Evolutionary conservation across 345 rosid species (phyloP).

Genomic region (Eucalyptus pauciflora): DNA sequence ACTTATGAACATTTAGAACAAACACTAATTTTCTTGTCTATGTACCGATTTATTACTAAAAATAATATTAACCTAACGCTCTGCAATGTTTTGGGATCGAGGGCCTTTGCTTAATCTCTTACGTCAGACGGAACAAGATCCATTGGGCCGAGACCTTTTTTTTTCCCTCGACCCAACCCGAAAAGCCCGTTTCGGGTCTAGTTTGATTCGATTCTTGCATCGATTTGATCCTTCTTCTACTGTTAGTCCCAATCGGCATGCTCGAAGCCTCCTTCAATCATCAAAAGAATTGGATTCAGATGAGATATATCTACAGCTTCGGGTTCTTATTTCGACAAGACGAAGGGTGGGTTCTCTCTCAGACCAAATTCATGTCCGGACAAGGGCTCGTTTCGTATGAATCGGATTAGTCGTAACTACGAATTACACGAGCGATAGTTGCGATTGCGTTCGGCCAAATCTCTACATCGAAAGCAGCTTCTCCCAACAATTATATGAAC

Average conservation of each 20-base stretch:
- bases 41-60: too few relatives aligned
- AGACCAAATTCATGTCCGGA: not conserved
- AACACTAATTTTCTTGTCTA: not conserved
- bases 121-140: not conserved
- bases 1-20: not conserved
- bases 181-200: not conserved
- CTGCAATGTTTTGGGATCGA: not conserved
- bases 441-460: not conserved
- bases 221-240: not conserved
- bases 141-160: not conserved
- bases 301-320: not conserved
- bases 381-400: accelerated
- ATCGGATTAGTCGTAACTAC: not conserved
- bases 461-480: not conserved
- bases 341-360: not conserved
- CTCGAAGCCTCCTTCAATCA: not conserved
- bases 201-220: not conserved
- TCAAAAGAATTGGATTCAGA: not conserved
- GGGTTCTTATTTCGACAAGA: not conserved
- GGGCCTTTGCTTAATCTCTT: not conserved
- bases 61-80: not conserved
- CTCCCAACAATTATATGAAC: not conserved
- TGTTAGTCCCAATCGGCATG: not conserved
- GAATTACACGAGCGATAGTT: not conserved
- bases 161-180: not conserved